Base-by-base conservation (phyloP, 768 basidiomycete genomes). In the Podaxis sp. region DNA sequence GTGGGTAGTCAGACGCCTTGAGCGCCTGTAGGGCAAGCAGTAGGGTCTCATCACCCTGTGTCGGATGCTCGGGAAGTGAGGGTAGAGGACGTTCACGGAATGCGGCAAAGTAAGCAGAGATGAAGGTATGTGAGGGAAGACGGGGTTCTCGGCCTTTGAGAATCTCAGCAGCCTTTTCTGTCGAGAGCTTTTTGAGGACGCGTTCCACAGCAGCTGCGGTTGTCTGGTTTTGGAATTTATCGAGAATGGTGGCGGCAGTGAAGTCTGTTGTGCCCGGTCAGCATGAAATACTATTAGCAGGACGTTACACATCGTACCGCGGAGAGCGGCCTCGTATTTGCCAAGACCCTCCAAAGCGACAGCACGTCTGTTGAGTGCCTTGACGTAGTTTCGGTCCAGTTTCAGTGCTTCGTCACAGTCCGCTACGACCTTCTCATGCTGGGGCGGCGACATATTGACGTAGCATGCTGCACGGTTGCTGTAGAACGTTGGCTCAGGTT, bases 391-490 rank as follows among this genome's bases (percentile, higher is more conserved):
- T 10, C 79, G 75, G 73, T 99, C 95, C 49, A 96, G 83, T 52
- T 84, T 84, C 37, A 99, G 83, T 0, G 97, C 96, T 24, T 84
- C 83, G 70, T 97, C 87, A 72, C 97, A 99, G 76, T 99, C 96
- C 53, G 81, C 79, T 17, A 99, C 84, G 63, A 93, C 95, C 24
- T 83, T 82, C 10, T 95, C 91, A 74, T 88, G 81, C 68, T 94
- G 83, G 58, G 95, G 92, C 2, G 94, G 94, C 12, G 82, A 77
- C 82, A 96, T 87, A 81, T 96, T 95, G 74, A 96, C 86, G 75
- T 96, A 97, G 75, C 93, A 98, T 65, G 97, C 97, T 44, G 96
- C 97, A 56, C 97, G 89, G 76, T 99, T 99, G 76, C 92, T 93
- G 84, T 88, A 98, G 78, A 90, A 99, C 36, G 98, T 93, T 30